Percentiles rank a stretch among this genome's conserved stretches.
phyloP scores from a whole-genome alignment of 2,329 filamentous ascomycete species.

The Aspergillus thermomutatus region DNA sequence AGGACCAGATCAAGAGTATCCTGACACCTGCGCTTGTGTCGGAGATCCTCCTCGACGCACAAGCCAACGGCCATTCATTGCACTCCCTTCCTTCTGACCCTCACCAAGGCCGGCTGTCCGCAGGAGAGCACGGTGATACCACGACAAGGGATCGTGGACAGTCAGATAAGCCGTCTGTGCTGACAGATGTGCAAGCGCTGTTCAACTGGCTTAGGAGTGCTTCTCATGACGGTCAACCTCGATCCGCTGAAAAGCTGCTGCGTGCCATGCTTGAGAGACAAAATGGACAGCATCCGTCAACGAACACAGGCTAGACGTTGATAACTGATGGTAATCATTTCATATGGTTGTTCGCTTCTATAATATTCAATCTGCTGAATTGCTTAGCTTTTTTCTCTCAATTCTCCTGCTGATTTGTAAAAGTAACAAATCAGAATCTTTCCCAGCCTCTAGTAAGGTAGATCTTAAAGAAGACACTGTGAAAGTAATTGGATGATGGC shows the following conservation, averaged over 20 bases:
- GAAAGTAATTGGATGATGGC: not conserved
- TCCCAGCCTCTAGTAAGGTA: not conserved
- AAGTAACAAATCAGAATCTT: not conserved
- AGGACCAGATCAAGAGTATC: slow-evolving; percentile 20
- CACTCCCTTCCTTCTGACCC: not conserved
- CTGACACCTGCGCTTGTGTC: slow-evolving; percentile 38
- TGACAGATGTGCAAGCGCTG: slow-evolving; percentile 32
- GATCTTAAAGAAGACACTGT: not conserved
- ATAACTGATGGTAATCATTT: not conserved
- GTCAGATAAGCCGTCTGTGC: slow-evolving; percentile 6
- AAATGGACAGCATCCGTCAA: slow-evolving; percentile 2
- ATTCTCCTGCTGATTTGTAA: too few species aligned
- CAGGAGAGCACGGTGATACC: not conserved
- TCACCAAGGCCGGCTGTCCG: not conserved
- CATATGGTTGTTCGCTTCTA: not conserved
- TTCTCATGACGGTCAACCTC: slow-evolving; percentile 13
- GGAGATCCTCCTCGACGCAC: slow-evolving; percentile 37
- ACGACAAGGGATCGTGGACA: not conserved
- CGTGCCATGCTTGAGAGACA: slow-evolving; percentile 35
- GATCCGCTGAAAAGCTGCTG: slow-evolving; percentile 36
- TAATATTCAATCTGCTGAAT: not conserved
- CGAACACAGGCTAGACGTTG: not conserved
- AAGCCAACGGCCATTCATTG: slow-evolving; percentile 20
- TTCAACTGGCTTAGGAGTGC: slow-evolving; percentile 33
- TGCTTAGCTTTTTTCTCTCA: not conserved